Evolutionary conservation across 768 basidiomycete species (phyloP).

Genomic region (Hericium erinaceus): DNA sequence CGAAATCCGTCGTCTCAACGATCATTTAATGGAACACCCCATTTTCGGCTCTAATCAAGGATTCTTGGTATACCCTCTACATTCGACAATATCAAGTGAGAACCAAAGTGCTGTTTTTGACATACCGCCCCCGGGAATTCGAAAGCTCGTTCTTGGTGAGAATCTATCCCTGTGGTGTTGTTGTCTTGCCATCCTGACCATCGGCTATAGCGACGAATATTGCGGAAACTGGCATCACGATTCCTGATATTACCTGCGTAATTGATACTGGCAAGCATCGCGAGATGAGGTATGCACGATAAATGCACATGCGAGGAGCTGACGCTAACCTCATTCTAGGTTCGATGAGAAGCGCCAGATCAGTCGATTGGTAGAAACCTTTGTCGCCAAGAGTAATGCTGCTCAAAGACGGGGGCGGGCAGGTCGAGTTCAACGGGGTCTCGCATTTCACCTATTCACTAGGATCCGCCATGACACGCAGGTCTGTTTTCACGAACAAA

Average conservation of each 20-base stretch:
- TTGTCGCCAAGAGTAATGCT: conserved; percentile 86
- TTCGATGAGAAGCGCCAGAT: conserved; percentile 98
- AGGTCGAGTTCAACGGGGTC: conserved; percentile 79
- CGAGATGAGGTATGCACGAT: conserved; percentile 65
- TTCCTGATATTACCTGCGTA: conserved; percentile 95
- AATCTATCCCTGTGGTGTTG: conserved; percentile 6
- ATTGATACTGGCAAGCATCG: conserved; percentile 91
- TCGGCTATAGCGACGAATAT: conserved; percentile 68
- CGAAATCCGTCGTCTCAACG: conserved; percentile 84
- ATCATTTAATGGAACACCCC: conserved; percentile 68
- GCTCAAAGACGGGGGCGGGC: conserved; percentile 84
- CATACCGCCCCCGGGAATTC: conserved; percentile 63
- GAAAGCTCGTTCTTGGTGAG: conserved; percentile 92
- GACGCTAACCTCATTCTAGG: conserved; percentile 26
- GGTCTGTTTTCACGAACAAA: conserved; percentile 26
- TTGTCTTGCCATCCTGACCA: not conserved
- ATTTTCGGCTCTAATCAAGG: conserved; percentile 50
- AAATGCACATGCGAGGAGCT: not conserved
- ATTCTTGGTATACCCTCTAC: conserved; percentile 79
- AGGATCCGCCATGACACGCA: conserved; percentile 75
- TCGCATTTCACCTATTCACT: conserved; percentile 96
- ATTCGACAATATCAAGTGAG: conserved; percentile 89
- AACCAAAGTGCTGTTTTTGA: conserved; percentile 89
- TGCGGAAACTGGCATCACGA: conserved; percentile 96
- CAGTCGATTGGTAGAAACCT: conserved; percentile 85